Conservation (phyloP, 192 early-diverging fungal genomes). For the Umbelopsis sp. region DNA sequence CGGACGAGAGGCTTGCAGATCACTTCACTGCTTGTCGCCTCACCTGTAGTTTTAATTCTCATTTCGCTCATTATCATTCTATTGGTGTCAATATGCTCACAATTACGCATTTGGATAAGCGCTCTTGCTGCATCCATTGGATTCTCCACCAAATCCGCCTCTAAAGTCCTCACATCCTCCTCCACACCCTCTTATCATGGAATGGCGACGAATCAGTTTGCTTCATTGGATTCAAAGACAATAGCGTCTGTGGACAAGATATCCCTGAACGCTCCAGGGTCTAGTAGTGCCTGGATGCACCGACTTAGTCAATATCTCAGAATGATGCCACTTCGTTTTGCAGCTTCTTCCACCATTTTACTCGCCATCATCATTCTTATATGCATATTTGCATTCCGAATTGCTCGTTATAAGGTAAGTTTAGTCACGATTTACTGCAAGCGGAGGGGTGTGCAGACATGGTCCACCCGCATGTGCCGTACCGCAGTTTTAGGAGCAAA, state of each 20-base stretch:
- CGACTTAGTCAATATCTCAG: slow-evolving; percentile 8
- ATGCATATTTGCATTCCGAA: slow-evolving; percentile 15
- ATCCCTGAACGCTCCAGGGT: slow-evolving; percentile 13
- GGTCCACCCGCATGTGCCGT: not conserved
- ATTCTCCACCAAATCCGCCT: not conserved
- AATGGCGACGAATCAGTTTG: not conserved
- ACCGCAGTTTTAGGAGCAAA: not conserved
- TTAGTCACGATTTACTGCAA: too few relatives aligned
- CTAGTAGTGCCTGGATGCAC: slow-evolving; percentile 15
- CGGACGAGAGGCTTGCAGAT: slow-evolving; percentile 17
- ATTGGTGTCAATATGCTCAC: slow-evolving; percentile 16
- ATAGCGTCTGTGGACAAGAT: slow-evolving; percentile 16
- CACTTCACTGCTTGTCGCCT: slow-evolving; percentile 17
- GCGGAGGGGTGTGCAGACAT: slow-evolving; percentile 6
- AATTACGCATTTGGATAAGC: slow-evolving; percentile 13
- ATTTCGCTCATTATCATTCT: slow-evolving; percentile 9
- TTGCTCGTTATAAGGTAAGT: slow-evolving; percentile 22
- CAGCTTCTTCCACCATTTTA: slow-evolving; percentile 12
- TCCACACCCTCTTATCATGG: not conserved
- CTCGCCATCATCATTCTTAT: slow-evolving; percentile 18
- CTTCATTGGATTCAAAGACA: not conserved
- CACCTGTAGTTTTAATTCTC: slow-evolving; percentile 8
- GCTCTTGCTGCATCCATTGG: not conserved
- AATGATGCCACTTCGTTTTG: slow-evolving; percentile 16
- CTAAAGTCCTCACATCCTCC: not conserved